Evolutionary conservation across 176 grass and related monocot species (phyloP).

Genomic region (Echinochloa phyllopogon): DNA sequence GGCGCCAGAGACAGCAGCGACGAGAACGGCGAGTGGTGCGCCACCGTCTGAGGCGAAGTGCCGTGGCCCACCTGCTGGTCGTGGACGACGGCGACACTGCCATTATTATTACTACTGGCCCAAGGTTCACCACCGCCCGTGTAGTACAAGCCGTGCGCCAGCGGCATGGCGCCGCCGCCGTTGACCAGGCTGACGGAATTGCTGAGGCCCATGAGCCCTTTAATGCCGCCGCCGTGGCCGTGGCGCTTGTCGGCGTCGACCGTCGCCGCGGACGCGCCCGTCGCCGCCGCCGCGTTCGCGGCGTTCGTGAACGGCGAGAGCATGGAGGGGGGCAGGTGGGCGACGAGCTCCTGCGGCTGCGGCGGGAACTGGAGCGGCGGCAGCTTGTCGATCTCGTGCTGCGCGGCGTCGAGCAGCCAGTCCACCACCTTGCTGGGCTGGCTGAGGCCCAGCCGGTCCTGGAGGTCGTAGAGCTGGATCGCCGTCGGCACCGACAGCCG

Average conservation of each 20-base stretch:
- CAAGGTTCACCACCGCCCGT: constrained; percentile 30
- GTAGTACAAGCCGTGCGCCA: constrained; percentile 55
- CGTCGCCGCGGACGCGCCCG: neutral
- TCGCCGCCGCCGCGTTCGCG: neutral
- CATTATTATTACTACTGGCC: constrained; percentile 5
- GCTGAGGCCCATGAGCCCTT: constrained; percentile 52
- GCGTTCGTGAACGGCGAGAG: constrained; percentile 21
- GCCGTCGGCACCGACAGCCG: constrained; percentile 91
- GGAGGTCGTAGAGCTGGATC: constrained; percentile 98
- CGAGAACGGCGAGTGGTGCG: constrained; percentile 49
- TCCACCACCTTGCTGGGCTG: constrained; percentile 99
- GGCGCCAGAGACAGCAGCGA: constrained; percentile 71
- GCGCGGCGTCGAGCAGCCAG: constrained; percentile 85
- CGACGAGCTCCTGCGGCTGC: constrained; percentile 52
- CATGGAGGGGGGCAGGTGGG: constrained; percentile 44
- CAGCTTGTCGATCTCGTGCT: constrained; percentile 96
- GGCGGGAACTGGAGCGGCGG: constrained; percentile 80
- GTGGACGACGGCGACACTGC: constrained; percentile 33
- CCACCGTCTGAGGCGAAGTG: constrained; percentile 15
- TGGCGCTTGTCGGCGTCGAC: constrained; percentile 29
- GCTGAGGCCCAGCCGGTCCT: constrained; percentile 86
- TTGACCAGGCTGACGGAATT: constrained; percentile 40
- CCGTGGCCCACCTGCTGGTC: constrained; percentile 40
- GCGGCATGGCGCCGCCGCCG: constrained; percentile 36
- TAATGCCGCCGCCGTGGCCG: constrained; percentile 26